These are phyloP conservation scores for Hordeum pubiflorum DNA, from an alignment of 202 grass and related monocot genomes.

Conservation along the genomic window DNA sequence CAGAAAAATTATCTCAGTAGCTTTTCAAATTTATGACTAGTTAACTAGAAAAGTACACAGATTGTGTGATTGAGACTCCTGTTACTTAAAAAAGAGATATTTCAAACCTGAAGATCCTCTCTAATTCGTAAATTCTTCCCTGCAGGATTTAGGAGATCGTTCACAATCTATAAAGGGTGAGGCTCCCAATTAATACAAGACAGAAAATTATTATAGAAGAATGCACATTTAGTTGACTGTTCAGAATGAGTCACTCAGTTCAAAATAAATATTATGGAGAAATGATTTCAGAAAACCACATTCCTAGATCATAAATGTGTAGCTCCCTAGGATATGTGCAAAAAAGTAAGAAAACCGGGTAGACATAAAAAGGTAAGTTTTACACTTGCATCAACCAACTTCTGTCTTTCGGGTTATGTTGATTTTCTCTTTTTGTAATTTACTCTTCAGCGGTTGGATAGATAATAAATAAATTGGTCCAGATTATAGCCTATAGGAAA, in stretches of 20 bases:
- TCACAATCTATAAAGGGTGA: constrained; percentile 58
- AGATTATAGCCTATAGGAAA: background rate
- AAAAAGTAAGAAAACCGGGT: background rate
- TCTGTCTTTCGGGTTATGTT: background rate
- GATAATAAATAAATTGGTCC: background rate
- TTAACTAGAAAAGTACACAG: background rate
- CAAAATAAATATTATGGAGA: background rate
- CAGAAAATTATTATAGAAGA: background rate
- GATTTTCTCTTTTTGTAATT: background rate
- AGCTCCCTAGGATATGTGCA: background rate
- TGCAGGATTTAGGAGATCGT: constrained; percentile 98
- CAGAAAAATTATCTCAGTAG: background rate
- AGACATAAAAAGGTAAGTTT: background rate
- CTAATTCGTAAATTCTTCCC: constrained; percentile 95
- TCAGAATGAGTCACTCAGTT: background rate
- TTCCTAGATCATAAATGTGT: background rate
- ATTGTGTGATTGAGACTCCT: background rate
- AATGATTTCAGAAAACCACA: background rate
- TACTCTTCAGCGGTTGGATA: background rate
- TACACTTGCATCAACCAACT: background rate
- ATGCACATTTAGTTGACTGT: background rate
- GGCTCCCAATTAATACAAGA: constrained; percentile 13
- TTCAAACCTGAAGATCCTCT: constrained; percentile 83
- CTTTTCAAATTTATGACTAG: background rate
- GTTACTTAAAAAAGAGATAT: background rate